phyloP scores from a whole-genome alignment of 2,329 filamentous ascomycete species.

The Talaromyces islandicus region DNA sequence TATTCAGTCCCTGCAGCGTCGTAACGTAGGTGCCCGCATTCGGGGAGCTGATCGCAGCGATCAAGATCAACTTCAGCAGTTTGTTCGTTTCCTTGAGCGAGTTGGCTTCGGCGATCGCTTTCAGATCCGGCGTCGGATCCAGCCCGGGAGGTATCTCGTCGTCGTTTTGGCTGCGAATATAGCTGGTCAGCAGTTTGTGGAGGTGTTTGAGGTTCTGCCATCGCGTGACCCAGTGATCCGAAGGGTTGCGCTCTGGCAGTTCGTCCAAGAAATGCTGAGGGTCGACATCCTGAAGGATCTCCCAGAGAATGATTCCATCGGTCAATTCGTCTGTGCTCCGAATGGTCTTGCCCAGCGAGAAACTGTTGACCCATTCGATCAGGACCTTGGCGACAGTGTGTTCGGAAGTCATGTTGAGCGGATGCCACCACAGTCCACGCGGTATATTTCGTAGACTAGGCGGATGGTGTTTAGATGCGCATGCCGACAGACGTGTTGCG shows the following conservation, averaged over 20 bases:
- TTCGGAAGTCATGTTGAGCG: conserved; percentile 36
- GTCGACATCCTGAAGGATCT: conserved; percentile 44
- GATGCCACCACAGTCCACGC: background rate
- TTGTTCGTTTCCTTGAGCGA: conserved; percentile 42
- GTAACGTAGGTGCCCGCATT: conserved; percentile 51
- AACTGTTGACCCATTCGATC: conserved; percentile 44
- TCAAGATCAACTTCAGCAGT: conserved; percentile 58
- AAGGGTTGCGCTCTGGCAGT: conserved; percentile 38
- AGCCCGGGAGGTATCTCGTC: conserved; percentile 37
- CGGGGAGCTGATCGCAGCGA: conserved; percentile 56
- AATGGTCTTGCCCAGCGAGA: conserved; percentile 37
- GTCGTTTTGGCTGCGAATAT: conserved; percentile 41
- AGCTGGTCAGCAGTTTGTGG: conserved; percentile 40
- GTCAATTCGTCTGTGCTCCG: conserved; percentile 36
- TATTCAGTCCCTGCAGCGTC: conserved; percentile 39
- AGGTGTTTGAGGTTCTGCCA: conserved; percentile 46
- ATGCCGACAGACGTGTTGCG: background rate
- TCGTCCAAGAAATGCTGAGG: conserved; percentile 43
- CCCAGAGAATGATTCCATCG: conserved; percentile 42
- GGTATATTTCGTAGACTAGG: background rate
- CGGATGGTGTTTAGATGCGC: background rate
- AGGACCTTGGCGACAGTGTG: conserved; percentile 40
- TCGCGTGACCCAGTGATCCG: conserved; percentile 43
- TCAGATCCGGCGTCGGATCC: conserved; percentile 39
- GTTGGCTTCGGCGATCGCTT: conserved; percentile 40